Evolutionary conservation across 2,329 filamentous ascomycete species (phyloP).

Genomic region (Zalaria sp.): DNA sequence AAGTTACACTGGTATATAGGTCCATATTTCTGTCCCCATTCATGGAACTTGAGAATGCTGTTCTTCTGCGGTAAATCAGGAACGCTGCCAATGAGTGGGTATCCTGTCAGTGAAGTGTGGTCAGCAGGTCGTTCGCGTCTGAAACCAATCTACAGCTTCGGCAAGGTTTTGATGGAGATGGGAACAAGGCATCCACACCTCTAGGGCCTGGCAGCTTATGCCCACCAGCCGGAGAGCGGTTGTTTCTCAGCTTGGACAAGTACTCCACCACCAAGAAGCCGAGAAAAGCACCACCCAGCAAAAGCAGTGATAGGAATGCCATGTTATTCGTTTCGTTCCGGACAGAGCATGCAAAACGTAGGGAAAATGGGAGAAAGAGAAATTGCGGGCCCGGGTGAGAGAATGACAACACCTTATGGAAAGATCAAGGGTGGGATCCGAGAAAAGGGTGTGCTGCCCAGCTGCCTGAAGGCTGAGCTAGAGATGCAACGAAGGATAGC

Average conservation of each 20-base stretch:
- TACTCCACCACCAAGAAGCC: slow-evolving; percentile 11
- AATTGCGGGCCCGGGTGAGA: too few relatives aligned
- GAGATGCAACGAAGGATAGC: too few relatives aligned
- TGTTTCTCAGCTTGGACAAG: slow-evolving; percentile 6
- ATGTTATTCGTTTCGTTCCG: slow-evolving; percentile 1
- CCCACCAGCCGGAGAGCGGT: slow-evolving; percentile 6
- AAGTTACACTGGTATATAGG: slow-evolving; percentile 32
- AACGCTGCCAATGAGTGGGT: slow-evolving; percentile 27
- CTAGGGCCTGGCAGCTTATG: slow-evolving; percentile 12
- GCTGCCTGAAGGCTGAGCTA: too few relatives aligned
- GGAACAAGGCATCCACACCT: slow-evolving; percentile 5
- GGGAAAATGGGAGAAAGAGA: too few relatives aligned
- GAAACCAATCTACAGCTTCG: too few relatives aligned
- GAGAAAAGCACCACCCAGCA: slow-evolving; percentile 13
- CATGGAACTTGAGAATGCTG: slow-evolving; percentile 29
- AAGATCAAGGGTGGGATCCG: too few relatives aligned
- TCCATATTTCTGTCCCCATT: slow-evolving; percentile 29
- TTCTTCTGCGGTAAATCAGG: slow-evolving; percentile 29
- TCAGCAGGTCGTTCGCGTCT: neutral
- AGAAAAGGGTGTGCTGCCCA: too few relatives aligned
- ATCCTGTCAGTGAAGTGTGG: slow-evolving; percentile 15
- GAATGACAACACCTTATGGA: too few relatives aligned
- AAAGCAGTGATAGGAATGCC: slow-evolving; percentile 9
- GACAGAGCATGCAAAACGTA: too few relatives aligned
- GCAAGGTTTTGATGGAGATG: too few relatives aligned